A percentile compares a stretch with the other conserved stretches of the same genome.
Conservation (phyloP, 257 asterid species). For the Paulownia fortunei region DNA sequence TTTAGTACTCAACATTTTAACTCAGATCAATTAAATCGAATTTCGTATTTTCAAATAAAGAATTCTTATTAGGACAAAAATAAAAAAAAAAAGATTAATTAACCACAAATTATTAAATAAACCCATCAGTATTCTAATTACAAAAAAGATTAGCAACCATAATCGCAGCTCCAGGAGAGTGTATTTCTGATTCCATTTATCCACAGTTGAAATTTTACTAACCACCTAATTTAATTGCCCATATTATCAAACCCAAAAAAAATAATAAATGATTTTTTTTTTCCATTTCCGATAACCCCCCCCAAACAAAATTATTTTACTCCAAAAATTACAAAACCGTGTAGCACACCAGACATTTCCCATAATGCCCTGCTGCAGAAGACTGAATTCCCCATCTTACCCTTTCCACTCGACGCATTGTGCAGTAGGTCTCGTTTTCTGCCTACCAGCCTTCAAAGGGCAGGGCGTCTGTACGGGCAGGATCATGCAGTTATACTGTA, state of each 20-base stretch:
- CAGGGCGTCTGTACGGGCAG: slow-evolving; percentile 75
- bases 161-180: background rate
- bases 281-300: background rate
- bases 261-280: slow-evolving; percentile 10
- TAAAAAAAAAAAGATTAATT: background rate
- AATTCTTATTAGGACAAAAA: background rate
- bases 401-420: slow-evolving; percentile 83
- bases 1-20: no score
- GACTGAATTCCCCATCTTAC: slow-evolving; percentile 44
- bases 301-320: slow-evolving; percentile 3
- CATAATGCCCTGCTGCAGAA: slow-evolving; percentile 24
- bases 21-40: no score
- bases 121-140: slow-evolving; percentile 36
- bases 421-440: slow-evolving; percentile 79
- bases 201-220: slow-evolving; percentile 36
- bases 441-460: slow-evolving; percentile 84
- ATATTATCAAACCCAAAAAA: background rate
- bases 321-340: slow-evolving; percentile 15
- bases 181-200: slow-evolving; percentile 24
- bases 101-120: background rate
- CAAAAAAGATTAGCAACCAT: slow-evolving; percentile 31
- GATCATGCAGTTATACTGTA: slow-evolving; percentile 92
- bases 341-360: slow-evolving; percentile 20
- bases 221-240: slow-evolving; percentile 4
- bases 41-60: no score